phyloP scores from a whole-genome alignment of 345 rosid species.

The Murraya koenigii region DNA sequence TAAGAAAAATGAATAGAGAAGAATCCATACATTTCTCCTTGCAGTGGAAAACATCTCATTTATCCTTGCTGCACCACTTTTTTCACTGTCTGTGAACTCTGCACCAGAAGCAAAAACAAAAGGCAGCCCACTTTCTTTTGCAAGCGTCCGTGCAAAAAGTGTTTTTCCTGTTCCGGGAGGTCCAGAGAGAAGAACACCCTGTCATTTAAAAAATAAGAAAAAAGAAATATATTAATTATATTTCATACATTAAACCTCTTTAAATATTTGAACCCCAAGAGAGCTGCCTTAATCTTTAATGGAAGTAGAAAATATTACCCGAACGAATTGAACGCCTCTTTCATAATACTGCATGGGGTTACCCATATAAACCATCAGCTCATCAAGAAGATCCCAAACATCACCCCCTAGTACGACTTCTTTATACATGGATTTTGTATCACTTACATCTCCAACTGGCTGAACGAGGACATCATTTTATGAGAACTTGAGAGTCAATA shows the following conservation, averaged over 20 bases:
- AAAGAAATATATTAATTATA: not conserved
- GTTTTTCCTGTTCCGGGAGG: slow-evolving; percentile 99
- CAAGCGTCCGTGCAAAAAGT: slow-evolving; percentile 90
- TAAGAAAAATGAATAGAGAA: not conserved
- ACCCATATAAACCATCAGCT: slow-evolving; percentile 89
- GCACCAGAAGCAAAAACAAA: slow-evolving; percentile 98
- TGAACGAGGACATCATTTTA: slow-evolving; percentile 32
- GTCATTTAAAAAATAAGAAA: slow-evolving; percentile 13
- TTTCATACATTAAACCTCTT: not conserved
- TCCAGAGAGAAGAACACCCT: slow-evolving; percentile 97
- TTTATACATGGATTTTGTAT: slow-evolving; percentile 84
- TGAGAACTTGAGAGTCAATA: slow-evolving; percentile 18
- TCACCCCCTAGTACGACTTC: slow-evolving; percentile 98
- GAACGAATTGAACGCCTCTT: slow-evolving; percentile 76
- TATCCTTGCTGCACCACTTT: slow-evolving; percentile 85
- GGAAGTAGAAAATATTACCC: slow-evolving; percentile 50
- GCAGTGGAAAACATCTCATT: slow-evolving; percentile 91
- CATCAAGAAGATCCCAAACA: slow-evolving; percentile 98
- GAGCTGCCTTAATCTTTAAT: slow-evolving; percentile 3
- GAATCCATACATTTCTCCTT: slow-evolving; percentile 81
- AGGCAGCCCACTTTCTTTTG: slow-evolving; percentile 94
- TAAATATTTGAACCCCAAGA: not conserved
- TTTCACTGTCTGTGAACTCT: slow-evolving; percentile 90
- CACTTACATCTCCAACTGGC: slow-evolving; percentile 92
- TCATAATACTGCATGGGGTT: slow-evolving; percentile 95